Evolutionary conservation across 2,329 filamentous ascomycete species (phyloP).

Genomic region (Leptodontidium sp.): DNA sequence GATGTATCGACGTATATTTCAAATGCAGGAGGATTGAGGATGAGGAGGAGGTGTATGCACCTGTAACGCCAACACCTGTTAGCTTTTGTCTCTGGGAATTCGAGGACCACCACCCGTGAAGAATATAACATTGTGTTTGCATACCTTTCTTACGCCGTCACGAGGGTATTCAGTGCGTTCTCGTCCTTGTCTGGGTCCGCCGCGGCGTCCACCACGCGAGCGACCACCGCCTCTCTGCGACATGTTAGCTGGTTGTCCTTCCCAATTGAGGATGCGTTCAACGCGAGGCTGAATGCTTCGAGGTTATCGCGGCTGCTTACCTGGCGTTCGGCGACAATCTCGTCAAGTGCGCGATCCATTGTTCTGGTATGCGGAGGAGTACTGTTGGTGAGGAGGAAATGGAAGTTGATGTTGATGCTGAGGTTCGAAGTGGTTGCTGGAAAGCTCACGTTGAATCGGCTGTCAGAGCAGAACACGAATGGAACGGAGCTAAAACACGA

Average conservation of each 20-base stretch:
- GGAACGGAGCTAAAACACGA: not conserved
- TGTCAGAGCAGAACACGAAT: slow-evolving; percentile 3
- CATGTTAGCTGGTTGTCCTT: slow-evolving; percentile 33
- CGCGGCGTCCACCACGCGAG: slow-evolving; percentile 44
- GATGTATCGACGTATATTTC: slow-evolving; percentile 46
- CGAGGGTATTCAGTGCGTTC: slow-evolving; percentile 65
- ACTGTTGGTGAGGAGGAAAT: slow-evolving; percentile 6
- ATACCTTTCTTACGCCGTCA: slow-evolving; percentile 91
- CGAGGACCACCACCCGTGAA: not conserved
- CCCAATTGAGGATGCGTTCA: slow-evolving; percentile 18
- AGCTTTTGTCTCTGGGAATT: slow-evolving; percentile 20
- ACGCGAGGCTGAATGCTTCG: slow-evolving; percentile 41
- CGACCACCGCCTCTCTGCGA: slow-evolving; percentile 44
- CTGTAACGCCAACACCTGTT: slow-evolving; percentile 34
- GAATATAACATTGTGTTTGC: not conserved
- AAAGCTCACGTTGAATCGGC: not conserved
- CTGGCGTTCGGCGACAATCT: slow-evolving; percentile 68
- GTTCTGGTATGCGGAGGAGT: not conserved
- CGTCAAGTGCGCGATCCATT: slow-evolving; percentile 72
- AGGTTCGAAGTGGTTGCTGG: not conserved
- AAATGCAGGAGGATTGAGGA: slow-evolving; percentile 47
- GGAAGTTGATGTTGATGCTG: not conserved
- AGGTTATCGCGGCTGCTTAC: slow-evolving; percentile 50
- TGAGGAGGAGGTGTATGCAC: slow-evolving; percentile 48
- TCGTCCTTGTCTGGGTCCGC: slow-evolving; percentile 46